phyloP scores from a whole-genome alignment of 805 yeast genomes.

The Barnettozyma sucrosica region DNA sequence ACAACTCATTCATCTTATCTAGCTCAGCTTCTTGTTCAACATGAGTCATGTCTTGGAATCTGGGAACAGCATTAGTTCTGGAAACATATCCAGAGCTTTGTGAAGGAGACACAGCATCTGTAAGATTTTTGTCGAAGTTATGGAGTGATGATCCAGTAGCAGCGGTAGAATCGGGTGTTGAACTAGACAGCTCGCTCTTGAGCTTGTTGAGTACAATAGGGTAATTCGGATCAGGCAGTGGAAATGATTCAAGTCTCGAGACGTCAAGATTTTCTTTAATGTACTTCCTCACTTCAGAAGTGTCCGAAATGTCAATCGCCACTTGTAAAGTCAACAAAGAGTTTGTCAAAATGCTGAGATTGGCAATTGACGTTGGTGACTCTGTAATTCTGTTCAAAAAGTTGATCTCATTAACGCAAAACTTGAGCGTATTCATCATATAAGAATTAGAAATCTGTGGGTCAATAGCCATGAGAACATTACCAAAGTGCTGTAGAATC shows the following conservation, averaged over 20 bases:
- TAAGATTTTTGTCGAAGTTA: background rate
- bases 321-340: slow-evolving; percentile 15
- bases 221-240: slow-evolving; percentile 16
- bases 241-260: slow-evolving; percentile 5
- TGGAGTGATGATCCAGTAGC: background rate
- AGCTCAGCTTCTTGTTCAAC: slow-evolving; percentile 25
- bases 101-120: background rate
- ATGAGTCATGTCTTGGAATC: slow-evolving; percentile 23
- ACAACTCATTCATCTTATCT: slow-evolving; percentile 21
- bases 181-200: background rate
- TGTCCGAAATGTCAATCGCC: slow-evolving; percentile 26
- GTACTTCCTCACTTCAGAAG: slow-evolving; percentile 21
- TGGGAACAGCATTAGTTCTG: slow-evolving; percentile 7
- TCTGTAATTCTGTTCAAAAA: slow-evolving; percentile 15
- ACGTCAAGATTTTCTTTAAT: slow-evolving; percentile 14
- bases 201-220: slow-evolving; percentile 1
- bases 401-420: slow-evolving; percentile 18
- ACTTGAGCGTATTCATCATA: slow-evolving; percentile 24
- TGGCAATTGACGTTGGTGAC: background rate
- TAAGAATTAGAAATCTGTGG: slow-evolving; percentile 20
- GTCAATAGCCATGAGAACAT: slow-evolving; percentile 22
- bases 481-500: slow-evolving; percentile 24
- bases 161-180: background rate
- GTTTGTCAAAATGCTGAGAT: background rate
- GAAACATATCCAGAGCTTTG: background rate